Evolutionary conservation across 2,329 filamentous ascomycete genomes (phyloP), one percentile per base, ranked within the genome.

Genomic region (Claviceps quebecensis): DNA sequence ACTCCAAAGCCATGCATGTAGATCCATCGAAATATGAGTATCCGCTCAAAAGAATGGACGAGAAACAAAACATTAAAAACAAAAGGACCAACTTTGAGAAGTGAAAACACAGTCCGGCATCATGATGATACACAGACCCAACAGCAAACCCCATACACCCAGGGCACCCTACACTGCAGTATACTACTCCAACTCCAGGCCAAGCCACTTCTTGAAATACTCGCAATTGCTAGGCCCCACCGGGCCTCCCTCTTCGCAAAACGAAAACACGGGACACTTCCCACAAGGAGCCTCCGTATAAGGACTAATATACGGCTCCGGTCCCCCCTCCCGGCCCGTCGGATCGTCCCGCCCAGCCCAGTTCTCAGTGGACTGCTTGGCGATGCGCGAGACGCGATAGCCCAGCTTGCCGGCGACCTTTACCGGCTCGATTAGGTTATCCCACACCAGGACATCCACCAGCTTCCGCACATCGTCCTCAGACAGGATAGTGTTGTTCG

Each of bases 221-320:
- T 88, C 84, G 67, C 93, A 98, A 48, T 85, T 95, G 57, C 81
- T 84, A 0, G 91, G 87, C 60, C 84, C 94, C 22, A 98, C 88
- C 0, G 89, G 87, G 0, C 91, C 91, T 6, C 88, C 89, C 54
- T 95, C 87, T 57, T 87, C 85, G 64, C 93, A 98, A 2, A 97
- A 75, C 53, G 93, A 85, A 64, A 95, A 95, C 2, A 96, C 91
- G 0, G 93, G 93, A 66, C 93, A 98, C 51, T 81, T 77, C 2
- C 91, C 90, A 66, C 93, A 98, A 1, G 93, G 93, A 2, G 85
- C 83, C 65, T 96, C 89, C 1, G 87, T 94, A 57, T 91, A 80
- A 3, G 86, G 86, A 59, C 90, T 95, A 57, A 75, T 61, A 49
- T 69, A 69, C 16, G 71, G 67, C 48, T 72, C 71, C 52, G 59